phyloP scores from a whole-genome alignment of 2,329 filamentous ascomycete genomes.

The Proliferodiscus dingleyae region DNA sequence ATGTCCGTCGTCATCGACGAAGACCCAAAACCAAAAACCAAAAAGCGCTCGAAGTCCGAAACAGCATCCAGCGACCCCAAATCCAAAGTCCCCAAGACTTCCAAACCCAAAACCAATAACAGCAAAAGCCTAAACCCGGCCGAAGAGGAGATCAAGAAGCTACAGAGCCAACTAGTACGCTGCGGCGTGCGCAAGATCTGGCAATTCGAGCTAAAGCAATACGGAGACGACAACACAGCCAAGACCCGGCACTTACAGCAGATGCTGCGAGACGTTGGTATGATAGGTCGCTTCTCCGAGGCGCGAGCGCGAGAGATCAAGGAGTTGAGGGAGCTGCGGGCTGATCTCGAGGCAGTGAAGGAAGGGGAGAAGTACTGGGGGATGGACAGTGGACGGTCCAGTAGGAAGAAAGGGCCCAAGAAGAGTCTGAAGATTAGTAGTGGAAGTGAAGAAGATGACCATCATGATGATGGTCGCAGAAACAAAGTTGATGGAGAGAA shows the following conservation, averaged over 20 bases:
- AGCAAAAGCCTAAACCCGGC: constrained; percentile 46
- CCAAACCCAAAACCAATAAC: constrained; percentile 31
- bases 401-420: constrained; percentile 26
- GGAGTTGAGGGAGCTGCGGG: constrained; percentile 76
- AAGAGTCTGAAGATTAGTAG: constrained; percentile 37
- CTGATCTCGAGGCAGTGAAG: constrained; percentile 78
- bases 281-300: constrained; percentile 82
- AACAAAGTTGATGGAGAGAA: constrained; percentile 5
- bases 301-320: constrained; percentile 83
- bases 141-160: constrained; percentile 76
- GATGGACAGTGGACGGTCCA: constrained; percentile 32
- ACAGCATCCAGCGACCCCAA: constrained; percentile 13
- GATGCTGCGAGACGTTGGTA: constrained; percentile 77
- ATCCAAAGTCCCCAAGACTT: constrained; percentile 11
- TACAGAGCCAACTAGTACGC: constrained; percentile 82
- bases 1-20: constrained; percentile 78
- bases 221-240: constrained; percentile 62
- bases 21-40: constrained; percentile 53
- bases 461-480: constrained; percentile 25
- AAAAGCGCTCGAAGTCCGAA: constrained; percentile 36
- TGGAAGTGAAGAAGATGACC: constrained; percentile 19
- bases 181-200: constrained; percentile 92
- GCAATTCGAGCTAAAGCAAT: constrained; percentile 76
- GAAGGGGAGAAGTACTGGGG: constrained; percentile 81
- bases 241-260: constrained; percentile 78